Evolutionary conservation across 495 filamentous ascomycete genomes (phyloP), one percentile per base, ranked within the genome.

Genomic region (Penicillium cosmopolitanum): DNA sequence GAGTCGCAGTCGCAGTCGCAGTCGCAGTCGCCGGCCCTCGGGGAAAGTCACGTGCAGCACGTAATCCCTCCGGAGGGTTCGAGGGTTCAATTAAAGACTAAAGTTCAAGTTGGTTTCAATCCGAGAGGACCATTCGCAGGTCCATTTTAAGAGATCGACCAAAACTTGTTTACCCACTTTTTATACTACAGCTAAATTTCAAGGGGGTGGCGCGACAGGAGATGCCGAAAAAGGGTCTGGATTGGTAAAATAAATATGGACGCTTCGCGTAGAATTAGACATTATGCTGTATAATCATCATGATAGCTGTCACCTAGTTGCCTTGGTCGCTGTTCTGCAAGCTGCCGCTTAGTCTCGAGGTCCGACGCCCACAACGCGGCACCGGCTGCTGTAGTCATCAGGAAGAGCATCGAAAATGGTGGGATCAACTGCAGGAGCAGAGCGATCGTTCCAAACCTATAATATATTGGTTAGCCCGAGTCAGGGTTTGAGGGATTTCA

Each of bases 391-490:
- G 84, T 86, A 16, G 87, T 87, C 65, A 89, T 73, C 31, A 89
- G 73, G 63, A 89, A 89, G 23, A 88, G 68, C 86, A 89, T 89
- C 47, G 82, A 85, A 46, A 87, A 69, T 3, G 82, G 77, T 11
- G 87, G 87, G 21, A 89, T 72, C 23, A 89, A 69, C 65, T 89
- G 87, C 33, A 89, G 69, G 15, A 86, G 46, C 58, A 89, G 68
- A 33, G 84, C 84, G 11, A 86, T 69, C 4, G 85, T 84, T 28
- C 87, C 87, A 63, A 88, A 87, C 47, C 84, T 84, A 64, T 51
- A 28, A 60, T 58, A 60, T 56, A 42, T 7, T 5, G 42, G 9
- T 28, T 18, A 23, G 35, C 19, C 19, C 19, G 19, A 21, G 23
- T 44, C 25, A 13, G 34, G 12, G 19, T 1, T 6, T 9, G 8